These are phyloP conservation scores for Juncus inflexus DNA, from an alignment of 176 grass and related monocot genomes.

Conservation along the genomic window DNA sequence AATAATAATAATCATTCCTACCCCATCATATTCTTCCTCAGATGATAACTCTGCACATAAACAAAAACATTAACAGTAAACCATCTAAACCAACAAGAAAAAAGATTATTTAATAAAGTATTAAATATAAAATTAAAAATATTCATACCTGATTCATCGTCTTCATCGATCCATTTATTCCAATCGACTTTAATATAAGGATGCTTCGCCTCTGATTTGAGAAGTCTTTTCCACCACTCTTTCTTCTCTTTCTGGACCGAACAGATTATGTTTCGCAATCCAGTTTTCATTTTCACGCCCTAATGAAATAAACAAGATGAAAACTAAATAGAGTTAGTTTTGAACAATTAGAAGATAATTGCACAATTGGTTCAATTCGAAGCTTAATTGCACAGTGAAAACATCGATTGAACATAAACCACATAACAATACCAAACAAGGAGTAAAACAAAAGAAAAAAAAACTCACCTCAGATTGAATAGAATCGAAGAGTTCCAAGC, in stretches of 20 bases:
- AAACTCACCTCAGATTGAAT: slow-evolving; percentile 56
- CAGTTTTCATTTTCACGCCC: slow-evolving; percentile 74
- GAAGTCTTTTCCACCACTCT: slow-evolving; percentile 83
- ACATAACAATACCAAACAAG: not conserved
- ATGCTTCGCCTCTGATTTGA: slow-evolving; percentile 87
- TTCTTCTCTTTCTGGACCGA: slow-evolving; percentile 88
- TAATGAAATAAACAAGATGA: slow-evolving; percentile 1
- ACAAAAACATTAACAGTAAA: not conserved
- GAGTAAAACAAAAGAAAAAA: slow-evolving; percentile 3
- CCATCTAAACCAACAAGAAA: too few relatives aligned
- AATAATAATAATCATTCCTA: slow-evolving; percentile 20
- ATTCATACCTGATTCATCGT: slow-evolving; percentile 77
- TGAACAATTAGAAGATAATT: not conserved
- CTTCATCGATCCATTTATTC: slow-evolving; percentile 98
- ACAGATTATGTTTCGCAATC: slow-evolving; percentile 77
- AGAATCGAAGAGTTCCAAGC: slow-evolving; percentile 68
- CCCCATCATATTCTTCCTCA: slow-evolving; percentile 54
- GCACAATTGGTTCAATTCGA: not conserved
- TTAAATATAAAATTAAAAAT: not conserved
- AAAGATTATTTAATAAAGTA: too few relatives aligned
- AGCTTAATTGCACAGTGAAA: too few relatives aligned
- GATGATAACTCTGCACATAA: slow-evolving; percentile 35
- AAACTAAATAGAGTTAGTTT: not conserved
- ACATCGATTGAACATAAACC: too few relatives aligned
- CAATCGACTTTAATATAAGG: slow-evolving; percentile 98